Evolutionary conservation across 345 rosid genomes (phyloP).

Genomic region (Moringa oleifera): DNA sequence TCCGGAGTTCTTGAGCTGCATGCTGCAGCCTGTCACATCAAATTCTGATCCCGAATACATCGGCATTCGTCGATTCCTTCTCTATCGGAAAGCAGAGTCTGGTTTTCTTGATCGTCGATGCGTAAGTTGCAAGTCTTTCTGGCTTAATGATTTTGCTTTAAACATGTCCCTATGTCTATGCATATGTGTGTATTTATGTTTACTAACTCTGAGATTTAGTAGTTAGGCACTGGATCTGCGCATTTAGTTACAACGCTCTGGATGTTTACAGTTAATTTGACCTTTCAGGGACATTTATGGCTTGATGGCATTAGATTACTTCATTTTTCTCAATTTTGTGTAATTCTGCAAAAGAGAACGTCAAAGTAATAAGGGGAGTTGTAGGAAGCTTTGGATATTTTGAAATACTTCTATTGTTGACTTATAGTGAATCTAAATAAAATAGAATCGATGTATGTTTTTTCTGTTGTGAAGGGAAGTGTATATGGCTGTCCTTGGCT

Average conservation of each 20-base stretch:
- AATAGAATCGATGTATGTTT: background rate
- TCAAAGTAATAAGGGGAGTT: background rate
- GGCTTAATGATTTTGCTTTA: background rate
- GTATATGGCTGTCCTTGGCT: background rate
- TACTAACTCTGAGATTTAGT: background rate
- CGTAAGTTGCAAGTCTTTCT: slow-evolving; percentile 40
- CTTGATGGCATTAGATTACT: background rate
- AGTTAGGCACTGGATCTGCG: background rate
- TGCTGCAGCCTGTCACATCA: slow-evolving; percentile 63
- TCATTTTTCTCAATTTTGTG: no score
- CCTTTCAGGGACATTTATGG: background rate
- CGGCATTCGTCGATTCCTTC: slow-evolving; percentile 86
- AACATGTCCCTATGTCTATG: background rate
- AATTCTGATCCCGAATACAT: slow-evolving; percentile 62
- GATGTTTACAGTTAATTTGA: slow-evolving; percentile 2
- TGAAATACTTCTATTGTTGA: background rate
- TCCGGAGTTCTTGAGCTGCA: slow-evolving; percentile 68
- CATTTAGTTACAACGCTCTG: background rate
- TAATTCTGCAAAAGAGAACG: no score
- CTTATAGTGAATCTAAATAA: background rate
- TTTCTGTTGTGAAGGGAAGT: background rate
- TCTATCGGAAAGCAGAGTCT: slow-evolving; percentile 65
- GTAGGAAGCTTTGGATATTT: background rate
- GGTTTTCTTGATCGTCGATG: slow-evolving; percentile 52
- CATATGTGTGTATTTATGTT: background rate